Evolutionary conservation across 768 basidiomycete species (phyloP).

Genomic region (Gelatoporia subvermispora): DNA sequence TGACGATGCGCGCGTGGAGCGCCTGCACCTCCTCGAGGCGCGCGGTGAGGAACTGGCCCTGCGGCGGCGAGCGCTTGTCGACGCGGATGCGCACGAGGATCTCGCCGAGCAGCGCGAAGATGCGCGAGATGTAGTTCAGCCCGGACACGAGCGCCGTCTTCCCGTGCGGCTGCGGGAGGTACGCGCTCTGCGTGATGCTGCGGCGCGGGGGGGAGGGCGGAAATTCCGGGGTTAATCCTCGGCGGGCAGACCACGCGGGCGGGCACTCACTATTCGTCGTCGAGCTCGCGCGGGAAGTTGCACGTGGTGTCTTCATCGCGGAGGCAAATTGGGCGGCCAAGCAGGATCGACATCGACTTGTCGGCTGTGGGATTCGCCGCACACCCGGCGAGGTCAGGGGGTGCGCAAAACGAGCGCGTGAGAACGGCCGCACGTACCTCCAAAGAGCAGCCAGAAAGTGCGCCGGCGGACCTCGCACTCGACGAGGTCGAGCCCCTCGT

Average conservation of each 20-base stretch:
- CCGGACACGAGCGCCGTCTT: conserved; percentile 83
- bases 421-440: conserved; percentile 47
- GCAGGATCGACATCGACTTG: conserved; percentile 83
- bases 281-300: conserved; percentile 80
- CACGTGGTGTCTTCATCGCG: conserved; percentile 85
- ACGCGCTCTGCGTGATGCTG: conserved; percentile 80
- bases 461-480: conserved; percentile 85
- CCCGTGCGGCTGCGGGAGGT: conserved; percentile 83
- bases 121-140: conserved; percentile 80
- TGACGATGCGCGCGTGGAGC: conserved; percentile 70
- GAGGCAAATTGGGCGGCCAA: conserved; percentile 80
- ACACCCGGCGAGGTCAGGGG: not conserved
- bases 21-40: conserved; percentile 81
- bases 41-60: conserved; percentile 81
- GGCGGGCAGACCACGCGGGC: conserved; percentile 10
- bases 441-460: conserved; percentile 86
- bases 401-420: not conserved
- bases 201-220: not conserved
- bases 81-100: conserved; percentile 83
- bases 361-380: conserved; percentile 58
- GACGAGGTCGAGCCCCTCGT: conserved; percentile 78
- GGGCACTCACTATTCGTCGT: conserved; percentile 78
- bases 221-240: conserved; percentile 24
- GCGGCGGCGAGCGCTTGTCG: conserved; percentile 81
- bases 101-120: conserved; percentile 82